phyloP scores from a whole-genome alignment of 768 basidiomycete species.

The Lentinus brumalis region DNA sequence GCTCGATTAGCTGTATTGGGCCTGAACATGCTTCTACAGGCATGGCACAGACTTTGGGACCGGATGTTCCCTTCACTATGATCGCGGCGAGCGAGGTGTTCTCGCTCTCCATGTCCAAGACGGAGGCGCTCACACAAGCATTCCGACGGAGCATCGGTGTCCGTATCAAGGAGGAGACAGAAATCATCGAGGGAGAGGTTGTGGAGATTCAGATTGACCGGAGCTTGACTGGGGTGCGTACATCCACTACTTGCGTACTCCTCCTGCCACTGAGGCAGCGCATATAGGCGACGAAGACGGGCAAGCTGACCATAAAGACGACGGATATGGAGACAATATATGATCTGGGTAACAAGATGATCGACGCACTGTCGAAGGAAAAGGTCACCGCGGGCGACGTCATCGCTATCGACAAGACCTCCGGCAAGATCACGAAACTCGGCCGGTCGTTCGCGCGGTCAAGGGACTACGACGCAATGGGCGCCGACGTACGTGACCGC shows the following conservation, averaged over 20 bases:
- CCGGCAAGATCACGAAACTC: constrained; percentile 94
- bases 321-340: constrained; percentile 99
- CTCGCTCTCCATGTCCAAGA: constrained; percentile 97
- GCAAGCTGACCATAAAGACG: constrained; percentile 95
- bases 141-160: constrained; percentile 97
- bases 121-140: constrained; percentile 95
- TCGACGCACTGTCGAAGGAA: constrained; percentile 95
- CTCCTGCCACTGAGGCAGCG: background rate
- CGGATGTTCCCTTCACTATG: constrained; percentile 97
- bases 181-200: constrained; percentile 97
- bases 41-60: constrained; percentile 93
- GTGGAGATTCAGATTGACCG: constrained; percentile 99
- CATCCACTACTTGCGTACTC: background rate
- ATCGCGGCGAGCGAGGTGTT: constrained; percentile 98
- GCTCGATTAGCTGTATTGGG: background rate
- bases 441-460: constrained; percentile 97
- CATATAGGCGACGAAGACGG: constrained; percentile 93
- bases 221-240: constrained; percentile 88
- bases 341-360: constrained; percentile 99
- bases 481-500: constrained; percentile 73
- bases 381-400: constrained; percentile 96
- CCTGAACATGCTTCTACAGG: constrained; percentile 46
- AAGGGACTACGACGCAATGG: constrained; percentile 98
- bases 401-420: constrained; percentile 95
- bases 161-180: constrained; percentile 95